Evolutionary conservation across 2,329 filamentous ascomycete species (phyloP).

Genomic region (Stagonosporopsis cucurbitacearum): DNA sequence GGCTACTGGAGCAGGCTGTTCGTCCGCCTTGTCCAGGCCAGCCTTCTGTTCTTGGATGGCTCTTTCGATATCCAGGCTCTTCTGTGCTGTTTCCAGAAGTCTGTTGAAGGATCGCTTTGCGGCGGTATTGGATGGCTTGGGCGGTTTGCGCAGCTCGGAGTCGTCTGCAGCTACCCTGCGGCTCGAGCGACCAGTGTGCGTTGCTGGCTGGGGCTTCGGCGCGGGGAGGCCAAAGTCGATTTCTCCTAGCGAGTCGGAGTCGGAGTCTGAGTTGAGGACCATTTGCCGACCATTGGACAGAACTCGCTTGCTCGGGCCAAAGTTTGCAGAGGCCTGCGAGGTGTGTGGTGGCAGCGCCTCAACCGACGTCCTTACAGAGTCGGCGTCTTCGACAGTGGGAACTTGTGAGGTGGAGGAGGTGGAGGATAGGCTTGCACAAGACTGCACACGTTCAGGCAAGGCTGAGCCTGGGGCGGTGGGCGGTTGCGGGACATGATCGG

Average conservation of each 20-base stretch:
- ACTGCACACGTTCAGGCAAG: background rate
- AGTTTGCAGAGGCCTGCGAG: constrained; percentile 39
- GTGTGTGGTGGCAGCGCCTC: constrained; percentile 6
- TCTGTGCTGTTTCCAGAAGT: constrained; percentile 35
- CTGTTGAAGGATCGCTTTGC: constrained; percentile 28
- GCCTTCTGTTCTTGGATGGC: constrained; percentile 37
- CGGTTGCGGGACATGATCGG: background rate
- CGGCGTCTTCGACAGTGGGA: constrained; percentile 10
- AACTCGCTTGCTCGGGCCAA: constrained; percentile 54
- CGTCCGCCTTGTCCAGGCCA: constrained; percentile 31
- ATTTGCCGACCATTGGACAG: constrained; percentile 59
- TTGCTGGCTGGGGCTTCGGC: constrained; percentile 18
- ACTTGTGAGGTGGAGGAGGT: background rate
- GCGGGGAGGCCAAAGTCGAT: constrained; percentile 54
- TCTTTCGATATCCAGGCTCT: constrained; percentile 33
- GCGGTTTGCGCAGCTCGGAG: constrained; percentile 32
- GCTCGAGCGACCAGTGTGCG: constrained; percentile 18
- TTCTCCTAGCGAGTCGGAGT: constrained; percentile 61
- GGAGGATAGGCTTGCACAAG: background rate
- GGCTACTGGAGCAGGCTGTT: constrained; percentile 12
- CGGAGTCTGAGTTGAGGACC: constrained; percentile 74
- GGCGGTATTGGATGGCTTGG: constrained; percentile 21
- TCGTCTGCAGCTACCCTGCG: constrained; percentile 19
- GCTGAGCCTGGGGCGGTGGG: background rate
- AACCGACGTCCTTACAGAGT: constrained; percentile 1